A percentile compares a stretch with the other conserved stretches of the same genome.
These are phyloP conservation scores for Prunus campanulata DNA, from an alignment of 306 rosid species.

Conservation along the genomic window DNA sequence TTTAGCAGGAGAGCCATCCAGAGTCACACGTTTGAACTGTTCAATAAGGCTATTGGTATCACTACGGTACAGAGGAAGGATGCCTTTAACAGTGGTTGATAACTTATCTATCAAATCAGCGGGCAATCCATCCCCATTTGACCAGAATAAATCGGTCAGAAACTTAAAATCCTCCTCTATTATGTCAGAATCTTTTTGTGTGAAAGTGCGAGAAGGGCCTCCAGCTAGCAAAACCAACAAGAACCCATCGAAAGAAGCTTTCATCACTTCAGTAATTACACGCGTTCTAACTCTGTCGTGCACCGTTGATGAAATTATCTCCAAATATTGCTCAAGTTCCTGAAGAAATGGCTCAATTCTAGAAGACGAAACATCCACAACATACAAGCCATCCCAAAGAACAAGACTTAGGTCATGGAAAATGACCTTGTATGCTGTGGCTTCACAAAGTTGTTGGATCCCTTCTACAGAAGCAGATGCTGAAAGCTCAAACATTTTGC, in stretches of 20 bases:
- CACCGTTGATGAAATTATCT: constrained; percentile 78
- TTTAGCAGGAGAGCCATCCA: constrained; percentile 61
- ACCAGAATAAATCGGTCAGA: constrained; percentile 87
- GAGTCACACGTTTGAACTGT: constrained; percentile 48
- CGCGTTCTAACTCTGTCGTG: constrained; percentile 90
- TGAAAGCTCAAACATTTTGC: constrained; percentile 66
- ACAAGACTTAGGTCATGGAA: constrained; percentile 65
- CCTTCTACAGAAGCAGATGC: constrained; percentile 67
- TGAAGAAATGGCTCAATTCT: constrained; percentile 81
- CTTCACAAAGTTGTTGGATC: constrained; percentile 70
- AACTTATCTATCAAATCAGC: constrained; percentile 62
- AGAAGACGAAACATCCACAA: constrained; percentile 58
- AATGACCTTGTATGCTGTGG: constrained; percentile 64
- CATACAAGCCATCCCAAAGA: constrained; percentile 78
- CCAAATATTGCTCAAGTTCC: constrained; percentile 82
- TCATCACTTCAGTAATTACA: constrained; percentile 76
- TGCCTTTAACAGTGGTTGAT: constrained; percentile 45
- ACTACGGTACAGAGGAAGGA: constrained; percentile 51
- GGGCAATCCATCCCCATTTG: constrained; percentile 93
- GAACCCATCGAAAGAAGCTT: constrained; percentile 84
- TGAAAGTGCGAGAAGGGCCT: constrained; percentile 82
- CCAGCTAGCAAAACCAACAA: constrained; percentile 82
- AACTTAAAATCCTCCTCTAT: constrained; percentile 84
- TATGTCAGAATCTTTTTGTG: constrained; percentile 52
- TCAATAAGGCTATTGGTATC: constrained; percentile 60